Conservation (phyloP, 352 stramenopile genomes). For the Phytophthora fragariaefolia region DNA sequence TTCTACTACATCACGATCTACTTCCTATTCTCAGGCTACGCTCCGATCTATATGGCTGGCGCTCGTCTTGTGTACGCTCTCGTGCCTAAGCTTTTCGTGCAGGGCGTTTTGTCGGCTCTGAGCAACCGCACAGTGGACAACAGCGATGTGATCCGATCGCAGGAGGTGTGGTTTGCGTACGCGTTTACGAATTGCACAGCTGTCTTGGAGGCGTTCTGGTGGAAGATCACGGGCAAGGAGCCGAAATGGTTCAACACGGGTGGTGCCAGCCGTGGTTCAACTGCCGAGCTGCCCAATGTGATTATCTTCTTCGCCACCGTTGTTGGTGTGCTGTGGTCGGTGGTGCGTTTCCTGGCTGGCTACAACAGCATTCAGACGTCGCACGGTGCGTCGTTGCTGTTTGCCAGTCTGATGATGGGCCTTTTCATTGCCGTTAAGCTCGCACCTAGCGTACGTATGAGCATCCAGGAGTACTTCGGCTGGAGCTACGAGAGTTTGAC, state of each 20-base stretch:
- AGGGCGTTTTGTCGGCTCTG: constrained; percentile 76
- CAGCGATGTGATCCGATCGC: constrained; percentile 82
- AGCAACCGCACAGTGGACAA: constrained; percentile 87
- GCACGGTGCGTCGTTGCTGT: constrained; percentile 76
- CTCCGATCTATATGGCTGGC: constrained; percentile 83
- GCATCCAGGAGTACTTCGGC: constrained; percentile 90
- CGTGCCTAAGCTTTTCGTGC: constrained; percentile 82
- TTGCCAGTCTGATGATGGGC: constrained; percentile 83
- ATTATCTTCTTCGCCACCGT: constrained; percentile 77
- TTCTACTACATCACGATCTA: constrained; percentile 90
- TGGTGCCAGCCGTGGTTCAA: constrained; percentile 69
- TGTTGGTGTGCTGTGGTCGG: constrained; percentile 69
- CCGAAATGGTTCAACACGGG: constrained; percentile 85
- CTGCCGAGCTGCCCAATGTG: constrained; percentile 76
- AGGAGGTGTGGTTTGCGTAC: constrained; percentile 88
- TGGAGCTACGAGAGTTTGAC: constrained; percentile 88
- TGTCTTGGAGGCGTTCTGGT: constrained; percentile 81
- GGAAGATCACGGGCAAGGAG: constrained; percentile 85
- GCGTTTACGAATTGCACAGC: constrained; percentile 83
- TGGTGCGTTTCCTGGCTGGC: constrained; percentile 80
- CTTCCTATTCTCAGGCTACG: constrained; percentile 84
- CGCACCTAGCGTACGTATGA: constrained; percentile 83
- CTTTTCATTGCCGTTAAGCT: constrained; percentile 85
- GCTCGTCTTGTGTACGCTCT: constrained; percentile 75
- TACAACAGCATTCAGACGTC: constrained; percentile 82